These are phyloP conservation scores for Penicillium lividum DNA, from an alignment of 495 filamentous ascomycete genomes.

Conservation along the genomic window DNA sequence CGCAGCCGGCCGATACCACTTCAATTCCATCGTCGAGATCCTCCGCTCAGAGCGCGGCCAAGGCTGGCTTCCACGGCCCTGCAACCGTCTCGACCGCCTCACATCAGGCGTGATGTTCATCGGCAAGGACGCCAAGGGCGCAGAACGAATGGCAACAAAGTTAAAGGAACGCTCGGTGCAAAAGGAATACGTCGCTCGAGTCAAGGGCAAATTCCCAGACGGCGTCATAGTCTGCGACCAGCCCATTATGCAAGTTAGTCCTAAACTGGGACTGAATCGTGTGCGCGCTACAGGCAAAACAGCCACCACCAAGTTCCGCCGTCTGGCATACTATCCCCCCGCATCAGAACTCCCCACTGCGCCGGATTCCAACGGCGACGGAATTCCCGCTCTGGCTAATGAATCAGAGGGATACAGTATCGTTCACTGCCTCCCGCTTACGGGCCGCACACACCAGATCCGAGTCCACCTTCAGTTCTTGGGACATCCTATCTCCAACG, in stretches of 20 bases:
- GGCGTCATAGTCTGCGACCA: conserved; percentile 84
- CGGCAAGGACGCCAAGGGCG: conserved; percentile 77
- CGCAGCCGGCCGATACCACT: conserved; percentile 91
- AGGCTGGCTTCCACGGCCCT: conserved; percentile 75
- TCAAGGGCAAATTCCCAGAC: conserved; percentile 84
- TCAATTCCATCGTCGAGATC: conserved; percentile 91
- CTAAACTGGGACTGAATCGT: conserved; percentile 90
- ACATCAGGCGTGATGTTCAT: conserved; percentile 98
- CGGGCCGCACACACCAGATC: conserved; percentile 92
- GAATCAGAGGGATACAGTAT: conserved; percentile 80
- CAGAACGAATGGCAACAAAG: conserved; percentile 70
- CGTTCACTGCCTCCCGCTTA: conserved; percentile 89
- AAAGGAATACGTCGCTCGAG: conserved; percentile 93
- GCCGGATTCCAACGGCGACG: conserved; percentile 24
- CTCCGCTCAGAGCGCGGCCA: conserved; percentile 74
- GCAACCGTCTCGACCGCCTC: conserved; percentile 89
- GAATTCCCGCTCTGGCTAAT: conserved; percentile 29
- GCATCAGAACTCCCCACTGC: conserved; percentile 9
- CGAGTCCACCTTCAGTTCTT: conserved; percentile 93
- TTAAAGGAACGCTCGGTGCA: conserved; percentile 74
- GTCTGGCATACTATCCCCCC: conserved; percentile 82
- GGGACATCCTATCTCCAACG: conserved; percentile 92
- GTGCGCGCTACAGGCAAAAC: conserved; percentile 90
- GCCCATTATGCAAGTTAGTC: conserved; percentile 90
- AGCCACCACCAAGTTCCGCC: conserved; percentile 86